phyloP scores from a whole-genome alignment of 1,284 basidiomycete species.

The Heterobasidion occidentale region DNA sequence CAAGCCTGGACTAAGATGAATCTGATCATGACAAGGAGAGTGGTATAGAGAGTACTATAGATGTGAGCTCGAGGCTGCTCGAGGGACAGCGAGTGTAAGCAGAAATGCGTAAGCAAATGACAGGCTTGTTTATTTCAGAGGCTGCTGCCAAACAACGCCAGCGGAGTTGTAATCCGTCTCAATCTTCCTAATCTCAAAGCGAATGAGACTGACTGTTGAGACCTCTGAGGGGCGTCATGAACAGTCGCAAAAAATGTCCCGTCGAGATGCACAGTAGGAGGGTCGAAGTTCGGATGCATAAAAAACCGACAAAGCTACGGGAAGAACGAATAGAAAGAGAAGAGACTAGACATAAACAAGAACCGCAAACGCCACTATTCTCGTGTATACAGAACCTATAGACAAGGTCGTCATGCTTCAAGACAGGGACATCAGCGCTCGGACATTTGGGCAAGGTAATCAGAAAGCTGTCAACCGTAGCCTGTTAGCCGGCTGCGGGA shows the following conservation, averaged over 20 bases:
- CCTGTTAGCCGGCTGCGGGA: background rate
- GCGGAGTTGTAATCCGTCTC: too few relatives aligned
- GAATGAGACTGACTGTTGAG: too few relatives aligned
- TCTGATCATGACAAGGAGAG: slow-evolving; percentile 5
- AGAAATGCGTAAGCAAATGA: background rate
- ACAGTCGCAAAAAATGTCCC: too few relatives aligned
- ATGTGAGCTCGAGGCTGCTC: background rate
- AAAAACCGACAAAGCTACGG: background rate
- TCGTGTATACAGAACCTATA: background rate
- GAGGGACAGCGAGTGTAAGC: background rate
- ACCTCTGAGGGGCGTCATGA: too few relatives aligned
- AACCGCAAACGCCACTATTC: background rate
- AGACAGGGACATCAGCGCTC: slow-evolving; percentile 22
- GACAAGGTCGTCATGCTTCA: background rate
- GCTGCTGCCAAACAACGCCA: background rate
- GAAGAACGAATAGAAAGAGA: background rate
- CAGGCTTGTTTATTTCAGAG: background rate
- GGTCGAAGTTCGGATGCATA: background rate
- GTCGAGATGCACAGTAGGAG: background rate
- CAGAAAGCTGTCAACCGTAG: slow-evolving; percentile 48
- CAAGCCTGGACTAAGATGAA: slow-evolving; percentile 10
- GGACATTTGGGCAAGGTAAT: slow-evolving; percentile 73
- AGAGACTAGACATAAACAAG: background rate
- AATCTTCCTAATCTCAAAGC: too few relatives aligned
- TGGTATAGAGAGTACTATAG: background rate